A percentile compares a stretch with the other conserved stretches of the same genome.
Evolutionary conservation across 2,329 filamentous ascomycete species (phyloP).

Genomic region (Pseudofabraea citricarpa): DNA sequence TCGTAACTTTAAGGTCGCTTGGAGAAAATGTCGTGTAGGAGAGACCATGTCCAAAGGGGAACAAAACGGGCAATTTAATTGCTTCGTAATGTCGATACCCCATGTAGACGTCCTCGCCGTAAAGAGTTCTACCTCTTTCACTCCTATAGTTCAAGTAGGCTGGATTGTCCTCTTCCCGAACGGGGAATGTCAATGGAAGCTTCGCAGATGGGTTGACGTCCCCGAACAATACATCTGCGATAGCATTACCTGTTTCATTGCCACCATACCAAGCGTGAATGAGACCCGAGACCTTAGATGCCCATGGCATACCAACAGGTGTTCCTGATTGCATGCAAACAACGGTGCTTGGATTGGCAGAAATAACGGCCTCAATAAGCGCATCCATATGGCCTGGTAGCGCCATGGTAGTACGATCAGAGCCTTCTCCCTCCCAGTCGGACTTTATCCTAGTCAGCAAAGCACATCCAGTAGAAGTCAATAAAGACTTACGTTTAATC

Average conservation of each 20-base stretch:
- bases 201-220: constrained; percentile 69
- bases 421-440: constrained; percentile 76
- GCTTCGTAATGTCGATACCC: constrained; percentile 77
- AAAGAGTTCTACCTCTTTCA: constrained; percentile 65
- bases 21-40: constrained; percentile 69
- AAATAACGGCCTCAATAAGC: constrained; percentile 60
- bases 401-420: constrained; percentile 73
- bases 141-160: constrained; percentile 68
- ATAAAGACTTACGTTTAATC: constrained; percentile 53
- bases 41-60: constrained; percentile 73
- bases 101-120: constrained; percentile 74
- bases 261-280: constrained; percentile 80
- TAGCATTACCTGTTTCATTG: constrained; percentile 74
- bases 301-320: constrained; percentile 67
- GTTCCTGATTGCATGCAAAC: constrained; percentile 74
- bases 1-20: constrained; percentile 41
- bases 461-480: background rate
- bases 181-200: constrained; percentile 67
- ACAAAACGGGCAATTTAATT: constrained; percentile 55
- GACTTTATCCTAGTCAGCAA: constrained; percentile 16
- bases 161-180: constrained; percentile 61
- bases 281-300: constrained; percentile 46
- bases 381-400: constrained; percentile 68
- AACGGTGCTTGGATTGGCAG: constrained; percentile 60
- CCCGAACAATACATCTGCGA: constrained; percentile 72